phyloP scores from a whole-genome alignment of 805 yeast species.

The Blastobotrys muscicola region DNA sequence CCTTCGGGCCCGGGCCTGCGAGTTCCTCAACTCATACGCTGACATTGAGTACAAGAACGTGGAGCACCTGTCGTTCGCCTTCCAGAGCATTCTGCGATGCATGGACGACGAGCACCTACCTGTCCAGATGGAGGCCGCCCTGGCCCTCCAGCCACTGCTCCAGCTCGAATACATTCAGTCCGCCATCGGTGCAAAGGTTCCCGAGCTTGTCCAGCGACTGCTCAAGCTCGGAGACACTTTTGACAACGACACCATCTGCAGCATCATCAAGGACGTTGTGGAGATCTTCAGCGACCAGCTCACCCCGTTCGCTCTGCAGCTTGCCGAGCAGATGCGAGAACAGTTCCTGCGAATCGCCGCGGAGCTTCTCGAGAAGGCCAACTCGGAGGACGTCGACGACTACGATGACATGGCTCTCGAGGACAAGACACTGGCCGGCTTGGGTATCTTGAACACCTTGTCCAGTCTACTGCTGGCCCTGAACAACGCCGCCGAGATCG shows the following conservation, averaged over 20 bases:
- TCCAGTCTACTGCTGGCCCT: constrained; percentile 72
- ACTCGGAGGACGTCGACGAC: constrained; percentile 31
- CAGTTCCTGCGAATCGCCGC: constrained; percentile 65
- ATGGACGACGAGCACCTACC: constrained; percentile 51
- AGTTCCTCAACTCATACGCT: constrained; percentile 46
- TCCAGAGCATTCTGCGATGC: constrained; percentile 29
- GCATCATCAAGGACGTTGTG: constrained; percentile 92
- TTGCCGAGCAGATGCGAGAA: constrained; percentile 45
- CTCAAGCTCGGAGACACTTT: constrained; percentile 66
- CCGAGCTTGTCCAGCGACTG: constrained; percentile 74
- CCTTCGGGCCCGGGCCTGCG: constrained; percentile 53
- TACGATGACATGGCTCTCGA: constrained; percentile 34
- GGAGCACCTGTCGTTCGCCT: constrained; percentile 56
- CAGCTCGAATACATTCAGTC: constrained; percentile 55
- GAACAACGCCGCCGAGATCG: constrained; percentile 67
- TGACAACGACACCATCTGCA: constrained; percentile 79
- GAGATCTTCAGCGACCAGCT: constrained; percentile 80
- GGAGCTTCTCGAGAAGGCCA: constrained; percentile 51
- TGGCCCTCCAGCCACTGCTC: constrained; percentile 75
- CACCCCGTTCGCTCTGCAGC: constrained; percentile 80
- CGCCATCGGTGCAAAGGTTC: constrained; percentile 56
- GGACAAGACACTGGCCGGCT: constrained; percentile 74
- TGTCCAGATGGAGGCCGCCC: constrained; percentile 72
- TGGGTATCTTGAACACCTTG: constrained; percentile 73
- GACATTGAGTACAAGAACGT: constrained; percentile 49